Percentiles rank a stretch among this genome's conserved stretches.
Evolutionary conservation across 2,329 filamentous ascomycete species (phyloP).

Genomic region (Aspergillus transmontanensis): DNA sequence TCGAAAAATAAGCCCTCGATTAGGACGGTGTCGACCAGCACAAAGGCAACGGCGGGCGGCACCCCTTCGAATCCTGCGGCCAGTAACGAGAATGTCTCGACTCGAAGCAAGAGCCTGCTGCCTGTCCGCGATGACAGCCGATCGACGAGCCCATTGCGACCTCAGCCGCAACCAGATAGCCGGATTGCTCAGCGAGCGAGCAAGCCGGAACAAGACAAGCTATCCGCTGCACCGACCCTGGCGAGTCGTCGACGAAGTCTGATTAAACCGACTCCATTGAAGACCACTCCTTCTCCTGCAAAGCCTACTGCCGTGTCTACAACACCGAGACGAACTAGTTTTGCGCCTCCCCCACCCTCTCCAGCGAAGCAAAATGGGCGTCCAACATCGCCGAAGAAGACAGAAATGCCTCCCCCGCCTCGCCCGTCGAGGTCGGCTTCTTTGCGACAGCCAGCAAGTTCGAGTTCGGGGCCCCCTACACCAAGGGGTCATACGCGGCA

Average conservation of each 20-base stretch:
- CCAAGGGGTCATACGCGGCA: constrained; percentile 36
- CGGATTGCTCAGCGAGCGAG: constrained; percentile 21
- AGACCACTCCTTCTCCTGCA: constrained; percentile 14
- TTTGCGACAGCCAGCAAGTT: constrained; percentile 35
- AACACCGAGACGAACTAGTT: constrained; percentile 22
- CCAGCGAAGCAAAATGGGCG: constrained; percentile 22
- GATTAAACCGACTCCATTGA: constrained; percentile 29
- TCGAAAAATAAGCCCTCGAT: constrained; percentile 20
- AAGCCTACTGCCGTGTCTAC: constrained; percentile 20
- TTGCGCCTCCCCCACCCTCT: constrained; percentile 23
- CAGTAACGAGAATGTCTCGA: constrained; percentile 22
- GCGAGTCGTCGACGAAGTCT: constrained; percentile 33
- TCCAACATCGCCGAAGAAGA: constrained; percentile 31
- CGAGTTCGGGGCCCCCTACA: constrained; percentile 20
- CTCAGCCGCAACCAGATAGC: constrained; percentile 22
- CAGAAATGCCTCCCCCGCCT: constrained; percentile 37
- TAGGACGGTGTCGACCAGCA: constrained; percentile 16
- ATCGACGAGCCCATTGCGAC: constrained; percentile 17
- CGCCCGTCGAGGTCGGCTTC: constrained; percentile 41
- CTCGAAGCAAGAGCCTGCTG: constrained; percentile 34
- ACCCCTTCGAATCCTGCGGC: constrained; percentile 12
- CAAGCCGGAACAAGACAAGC: constrained; percentile 15
- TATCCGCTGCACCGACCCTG: constrained; percentile 6
- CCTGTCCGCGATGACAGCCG: constrained; percentile 23
- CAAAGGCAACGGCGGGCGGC: constrained; percentile 9